phyloP scores from a whole-genome alignment of 176 grass and related monocot genomes.

The Oryza longistaminata region DNA sequence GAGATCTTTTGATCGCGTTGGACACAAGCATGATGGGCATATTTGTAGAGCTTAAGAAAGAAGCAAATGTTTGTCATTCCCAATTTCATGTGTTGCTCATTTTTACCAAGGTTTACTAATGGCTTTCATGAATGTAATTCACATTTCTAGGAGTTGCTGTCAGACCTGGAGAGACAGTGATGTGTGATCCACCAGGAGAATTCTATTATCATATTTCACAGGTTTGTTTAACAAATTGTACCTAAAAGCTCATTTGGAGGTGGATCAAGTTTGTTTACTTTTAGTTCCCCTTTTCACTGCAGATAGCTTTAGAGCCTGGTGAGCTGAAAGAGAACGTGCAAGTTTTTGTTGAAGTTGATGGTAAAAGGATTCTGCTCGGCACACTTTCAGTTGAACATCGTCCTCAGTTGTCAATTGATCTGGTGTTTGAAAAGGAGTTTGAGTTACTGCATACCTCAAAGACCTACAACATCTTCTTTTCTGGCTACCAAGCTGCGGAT shows the following conservation, averaged over 20 bases:
- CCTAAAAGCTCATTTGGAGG: background rate
- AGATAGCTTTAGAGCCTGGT: conserved; percentile 44
- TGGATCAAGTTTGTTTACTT: conserved; percentile 8
- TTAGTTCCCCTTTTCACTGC: conserved; percentile 4
- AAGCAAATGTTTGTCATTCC: background rate
- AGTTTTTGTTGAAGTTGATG: conserved; percentile 59
- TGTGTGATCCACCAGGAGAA: conserved; percentile 43
- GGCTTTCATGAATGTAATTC: background rate
- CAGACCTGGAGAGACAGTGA: conserved; percentile 34
- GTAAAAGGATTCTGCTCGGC: conserved; percentile 49
- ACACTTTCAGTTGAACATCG: conserved; percentile 52
- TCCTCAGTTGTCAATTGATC: conserved; percentile 50
- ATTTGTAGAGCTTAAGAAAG: background rate
- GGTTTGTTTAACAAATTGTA: conserved; percentile 17
- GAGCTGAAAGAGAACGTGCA: conserved; percentile 47
- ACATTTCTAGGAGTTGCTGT: conserved; percentile 36
- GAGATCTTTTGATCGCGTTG: background rate
- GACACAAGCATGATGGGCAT: background rate
- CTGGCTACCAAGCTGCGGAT: conserved; percentile 47
- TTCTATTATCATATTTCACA: conserved; percentile 25
- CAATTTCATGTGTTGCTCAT: background rate
- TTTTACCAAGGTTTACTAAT: background rate
- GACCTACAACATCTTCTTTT: conserved; percentile 48
- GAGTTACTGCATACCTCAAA: conserved; percentile 69
- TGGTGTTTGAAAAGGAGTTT: conserved; percentile 85